phyloP scores from a whole-genome alignment of 2,329 filamentous ascomycete species.

The Beauveria brongniartii region DNA sequence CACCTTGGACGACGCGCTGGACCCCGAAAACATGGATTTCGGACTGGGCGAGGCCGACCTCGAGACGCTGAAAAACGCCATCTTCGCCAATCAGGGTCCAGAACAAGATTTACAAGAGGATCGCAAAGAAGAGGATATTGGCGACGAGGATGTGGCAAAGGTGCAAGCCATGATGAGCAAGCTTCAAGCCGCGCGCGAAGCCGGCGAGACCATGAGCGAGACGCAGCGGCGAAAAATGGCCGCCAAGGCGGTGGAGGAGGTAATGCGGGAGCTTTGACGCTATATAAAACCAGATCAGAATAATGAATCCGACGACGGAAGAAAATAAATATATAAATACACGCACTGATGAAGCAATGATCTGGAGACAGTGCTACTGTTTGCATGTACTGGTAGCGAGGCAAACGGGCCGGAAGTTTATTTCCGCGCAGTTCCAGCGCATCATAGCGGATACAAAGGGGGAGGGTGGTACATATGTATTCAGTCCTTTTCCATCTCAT shows the following conservation, averaged over 20 bases:
- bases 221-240: slow-evolving; percentile 54
- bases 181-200: slow-evolving; percentile 52
- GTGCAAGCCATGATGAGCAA: slow-evolving; percentile 57
- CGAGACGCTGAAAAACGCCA: slow-evolving; percentile 42
- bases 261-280: slow-evolving; percentile 50
- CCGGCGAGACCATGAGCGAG: slow-evolving; percentile 50
- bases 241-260: slow-evolving; percentile 52
- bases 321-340: too few relatives aligned
- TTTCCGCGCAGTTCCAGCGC: too few relatives aligned
- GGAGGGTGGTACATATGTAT: too few relatives aligned
- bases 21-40: slow-evolving; percentile 43
- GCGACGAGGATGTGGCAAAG: slow-evolving; percentile 47
- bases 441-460: too few relatives aligned
- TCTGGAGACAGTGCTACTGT: too few relatives aligned
- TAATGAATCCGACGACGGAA: too few relatives aligned
- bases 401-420: too few relatives aligned
- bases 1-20: slow-evolving; percentile 22
- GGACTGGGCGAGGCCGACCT: slow-evolving; percentile 46
- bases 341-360: not conserved
- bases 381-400: too few relatives aligned
- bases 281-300: not conserved
- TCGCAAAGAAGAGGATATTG: slow-evolving; percentile 28
- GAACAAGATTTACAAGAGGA: not conserved
- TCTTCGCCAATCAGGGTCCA: slow-evolving; percentile 30
- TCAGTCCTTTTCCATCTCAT: too few relatives aligned